Percentiles rank a stretch among this genome's conserved stretches.
phyloP scores from a whole-genome alignment of 202 grass and related monocot species.

The Eragrostis tef region DNA sequence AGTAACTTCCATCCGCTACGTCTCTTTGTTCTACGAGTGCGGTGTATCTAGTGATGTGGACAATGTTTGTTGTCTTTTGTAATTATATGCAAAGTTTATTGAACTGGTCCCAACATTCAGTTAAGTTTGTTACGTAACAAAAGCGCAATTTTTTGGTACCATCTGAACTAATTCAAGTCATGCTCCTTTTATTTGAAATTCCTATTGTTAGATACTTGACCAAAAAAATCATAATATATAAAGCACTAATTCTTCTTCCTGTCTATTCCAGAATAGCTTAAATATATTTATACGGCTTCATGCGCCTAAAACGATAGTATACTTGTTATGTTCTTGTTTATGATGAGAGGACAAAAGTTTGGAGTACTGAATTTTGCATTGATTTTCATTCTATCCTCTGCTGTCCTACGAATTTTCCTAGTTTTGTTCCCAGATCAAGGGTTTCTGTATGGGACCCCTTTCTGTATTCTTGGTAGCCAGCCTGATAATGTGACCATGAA shows the following conservation, averaged over 20 bases:
- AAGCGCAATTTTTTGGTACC: background rate
- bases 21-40: slow-evolving; percentile 32
- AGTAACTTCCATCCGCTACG: background rate
- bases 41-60: background rate
- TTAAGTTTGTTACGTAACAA: background rate
- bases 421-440: background rate
- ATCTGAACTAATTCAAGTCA: background rate
- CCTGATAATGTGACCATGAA: background rate
- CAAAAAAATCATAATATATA: no score
- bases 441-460: background rate
- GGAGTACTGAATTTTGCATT: background rate
- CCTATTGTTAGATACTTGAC: background rate
- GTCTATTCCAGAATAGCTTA: background rate
- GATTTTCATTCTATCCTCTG: background rate
- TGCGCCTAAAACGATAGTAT: background rate
- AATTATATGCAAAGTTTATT: background rate
- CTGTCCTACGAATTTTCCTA: background rate
- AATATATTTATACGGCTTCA: background rate
- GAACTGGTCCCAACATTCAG: slow-evolving; percentile 3
- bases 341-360: background rate
- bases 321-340: background rate
- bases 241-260: background rate
- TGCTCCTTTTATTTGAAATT: background rate
- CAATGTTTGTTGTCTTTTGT: slow-evolving; percentile 18
- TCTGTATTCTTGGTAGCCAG: background rate